Evolutionary conservation across 805 yeast genomes (phyloP), one percentile per base, ranked within the genome.

Genomic region (Candida railenensis): DNA sequence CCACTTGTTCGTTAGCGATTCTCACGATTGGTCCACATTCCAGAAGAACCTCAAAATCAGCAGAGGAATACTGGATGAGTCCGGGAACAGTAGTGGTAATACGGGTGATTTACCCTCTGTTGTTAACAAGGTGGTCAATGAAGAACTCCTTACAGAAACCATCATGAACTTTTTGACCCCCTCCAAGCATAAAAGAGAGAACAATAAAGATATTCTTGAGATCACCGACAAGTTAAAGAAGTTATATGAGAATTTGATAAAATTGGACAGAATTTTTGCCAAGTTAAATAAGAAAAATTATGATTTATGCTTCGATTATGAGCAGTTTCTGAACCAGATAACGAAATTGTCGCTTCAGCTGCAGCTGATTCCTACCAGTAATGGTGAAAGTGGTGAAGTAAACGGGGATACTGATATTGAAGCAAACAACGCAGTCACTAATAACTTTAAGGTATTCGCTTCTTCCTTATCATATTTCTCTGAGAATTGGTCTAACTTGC

Each of bases 91-190:
- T 39, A 55, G 60, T 22, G 53, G 51, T 14, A 54, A 44, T 21
- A 55, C 50, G 3, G 37, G 21, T 11, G 48, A 58, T 4, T 51
- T 58, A 47, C 43, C 58, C 36, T 30, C 40, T 22, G 60, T 49
- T 62, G 77, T 65, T 37, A 74, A 57, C 46, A 67, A 62, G 48
- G 73, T 67, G 3, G 80, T 78, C 22, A 78, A 80, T 37, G 78
- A 81, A 50, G 99, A 94, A 43, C 82, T 88, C 12, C 76, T 92
- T n/a, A 83, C 96, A 0, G 99, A 92, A 59, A 85, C 87, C 2
- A 82, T 94, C 37, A 87, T 92, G 85, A 92, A 92, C 60, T 96
- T 96, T n/a, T 89, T 92, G 59, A 85, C 92, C 46, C 84, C 88
- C 42, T 63, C 74, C 14, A 73, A 73, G 53, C 78, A 78, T 54